Percentiles rank a stretch among this genome's conserved stretches.
Evolutionary conservation across 805 yeast species (phyloP).

Genomic region (Candida boidinii): DNA sequence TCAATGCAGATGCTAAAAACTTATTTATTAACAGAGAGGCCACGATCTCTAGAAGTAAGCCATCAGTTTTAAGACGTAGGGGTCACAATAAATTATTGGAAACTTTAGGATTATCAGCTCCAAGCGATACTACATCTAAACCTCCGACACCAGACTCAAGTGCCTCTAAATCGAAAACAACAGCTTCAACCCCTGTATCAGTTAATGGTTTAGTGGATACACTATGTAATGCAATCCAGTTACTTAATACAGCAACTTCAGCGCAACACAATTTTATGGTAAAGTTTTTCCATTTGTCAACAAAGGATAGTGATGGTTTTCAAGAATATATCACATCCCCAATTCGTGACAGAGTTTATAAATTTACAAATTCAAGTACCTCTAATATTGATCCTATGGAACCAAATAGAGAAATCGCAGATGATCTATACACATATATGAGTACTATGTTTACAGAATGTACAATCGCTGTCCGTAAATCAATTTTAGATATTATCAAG

Average conservation of each 20-base stretch:
- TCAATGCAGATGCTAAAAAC: conserved; percentile 13
- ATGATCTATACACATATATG: conserved; percentile 19
- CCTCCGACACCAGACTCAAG: background rate
- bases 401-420: conserved; percentile 22
- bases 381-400: conserved; percentile 10
- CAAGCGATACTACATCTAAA: background rate
- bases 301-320: conserved; percentile 28
- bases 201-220: too few relatives aligned
- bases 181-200: background rate
- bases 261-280: conserved; percentile 44
- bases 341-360: conserved; percentile 12
- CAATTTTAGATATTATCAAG: conserved; percentile 27
- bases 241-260: too few relatives aligned
- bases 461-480: conserved; percentile 20
- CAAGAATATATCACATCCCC: conserved; percentile 31
- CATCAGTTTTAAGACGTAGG: background rate
- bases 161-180: background rate
- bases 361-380: conserved; percentile 5
- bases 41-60: background rate
- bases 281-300: conserved; percentile 36
- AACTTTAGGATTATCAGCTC: background rate
- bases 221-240: too few relatives aligned
- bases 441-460: conserved; percentile 20
- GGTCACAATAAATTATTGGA: background rate
- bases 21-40: conserved; percentile 7